A percentile compares a stretch with the other conserved stretches of the same genome.
Evolutionary conservation across 2,329 filamentous ascomycete species (phyloP).

Genomic region (Scorias spongiosa): DNA sequence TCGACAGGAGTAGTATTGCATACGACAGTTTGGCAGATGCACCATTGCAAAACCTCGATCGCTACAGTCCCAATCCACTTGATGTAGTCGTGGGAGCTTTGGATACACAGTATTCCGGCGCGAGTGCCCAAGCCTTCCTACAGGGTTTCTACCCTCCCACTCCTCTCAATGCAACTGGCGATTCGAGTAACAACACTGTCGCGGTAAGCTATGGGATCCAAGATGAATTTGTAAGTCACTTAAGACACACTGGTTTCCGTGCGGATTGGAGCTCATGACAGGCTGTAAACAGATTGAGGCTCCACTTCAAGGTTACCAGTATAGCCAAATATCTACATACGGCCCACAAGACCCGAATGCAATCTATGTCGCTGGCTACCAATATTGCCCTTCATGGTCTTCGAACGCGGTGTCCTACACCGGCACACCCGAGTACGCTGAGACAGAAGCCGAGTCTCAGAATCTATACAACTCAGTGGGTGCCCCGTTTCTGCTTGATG

Average conservation of each 20-base stretch:
- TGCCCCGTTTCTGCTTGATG: slow-evolving; percentile 26
- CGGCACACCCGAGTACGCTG: slow-evolving; percentile 24
- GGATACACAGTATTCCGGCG: slow-evolving; percentile 32
- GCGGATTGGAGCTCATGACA: too few species aligned
- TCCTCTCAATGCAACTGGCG: slow-evolving; percentile 11
- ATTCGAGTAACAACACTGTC: neutral
- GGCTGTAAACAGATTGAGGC: slow-evolving; percentile 19
- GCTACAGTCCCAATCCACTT: slow-evolving; percentile 27
- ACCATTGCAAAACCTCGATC: slow-evolving; percentile 30
- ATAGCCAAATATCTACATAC: slow-evolving; percentile 33
- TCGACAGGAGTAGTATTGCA: slow-evolving; percentile 6
- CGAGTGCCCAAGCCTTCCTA: slow-evolving; percentile 45
- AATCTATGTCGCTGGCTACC: slow-evolving; percentile 32
- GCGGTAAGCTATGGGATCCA: neutral
- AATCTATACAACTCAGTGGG: slow-evolving; percentile 34
- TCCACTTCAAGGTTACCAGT: slow-evolving; percentile 43
- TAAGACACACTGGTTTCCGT: too few species aligned
- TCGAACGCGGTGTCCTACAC: slow-evolving; percentile 26
- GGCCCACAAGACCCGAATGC: slow-evolving; percentile 33
- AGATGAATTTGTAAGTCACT: neutral
- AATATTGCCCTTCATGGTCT: slow-evolving; percentile 16
- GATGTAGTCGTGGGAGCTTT: slow-evolving; percentile 34
- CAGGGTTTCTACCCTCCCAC: slow-evolving; percentile 45
- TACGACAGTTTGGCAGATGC: slow-evolving; percentile 13
- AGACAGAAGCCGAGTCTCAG: slow-evolving; percentile 22